phyloP scores from a whole-genome alignment of 176 grass and related monocot genomes.

The Phoenix dactylifera region DNA sequence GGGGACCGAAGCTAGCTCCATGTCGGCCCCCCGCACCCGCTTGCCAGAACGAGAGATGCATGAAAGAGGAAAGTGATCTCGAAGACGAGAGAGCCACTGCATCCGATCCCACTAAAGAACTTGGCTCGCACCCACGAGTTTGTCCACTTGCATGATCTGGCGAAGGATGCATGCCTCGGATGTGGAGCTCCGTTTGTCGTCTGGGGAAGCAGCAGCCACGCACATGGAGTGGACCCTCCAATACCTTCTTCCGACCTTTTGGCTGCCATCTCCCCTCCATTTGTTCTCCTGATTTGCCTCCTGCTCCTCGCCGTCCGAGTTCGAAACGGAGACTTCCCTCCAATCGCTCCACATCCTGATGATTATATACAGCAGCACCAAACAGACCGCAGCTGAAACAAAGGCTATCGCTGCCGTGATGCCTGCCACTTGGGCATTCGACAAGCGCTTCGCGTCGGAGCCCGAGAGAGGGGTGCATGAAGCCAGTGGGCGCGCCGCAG shows the following conservation, averaged over 20 bases:
- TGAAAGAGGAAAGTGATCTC: too few species aligned
- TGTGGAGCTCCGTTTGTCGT: conserved; percentile 46
- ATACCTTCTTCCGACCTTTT: conserved; percentile 40
- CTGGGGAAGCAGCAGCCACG: conserved; percentile 15
- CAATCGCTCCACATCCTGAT: conserved; percentile 91
- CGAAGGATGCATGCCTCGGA: conserved; percentile 49
- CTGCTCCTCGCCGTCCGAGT: conserved; percentile 39
- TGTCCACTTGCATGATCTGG: conserved; percentile 13
- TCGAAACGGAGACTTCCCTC: conserved; percentile 68
- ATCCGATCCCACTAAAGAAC: background rate
- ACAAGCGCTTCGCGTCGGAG: conserved; percentile 12
- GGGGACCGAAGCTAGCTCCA: too few species aligned
- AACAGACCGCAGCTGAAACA: conserved; percentile 50
- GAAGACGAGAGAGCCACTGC: too few species aligned
- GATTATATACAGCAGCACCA: conserved; percentile 66
- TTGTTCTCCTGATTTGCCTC: background rate
- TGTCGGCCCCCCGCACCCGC: too few species aligned
- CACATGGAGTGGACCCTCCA: conserved; percentile 47
- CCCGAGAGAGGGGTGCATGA: conserved; percentile 5
- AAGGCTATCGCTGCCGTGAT: conserved; percentile 63
- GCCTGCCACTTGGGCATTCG: conserved; percentile 35
- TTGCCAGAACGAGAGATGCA: too few species aligned
- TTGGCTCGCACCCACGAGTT: background rate
- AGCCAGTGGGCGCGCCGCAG: conserved; percentile 48
- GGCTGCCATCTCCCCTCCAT: conserved; percentile 12